A percentile compares a stretch with the other conserved stretches of the same genome.
phyloP scores from a whole-genome alignment of 306 rosid genomes.

The Urtica urens region DNA sequence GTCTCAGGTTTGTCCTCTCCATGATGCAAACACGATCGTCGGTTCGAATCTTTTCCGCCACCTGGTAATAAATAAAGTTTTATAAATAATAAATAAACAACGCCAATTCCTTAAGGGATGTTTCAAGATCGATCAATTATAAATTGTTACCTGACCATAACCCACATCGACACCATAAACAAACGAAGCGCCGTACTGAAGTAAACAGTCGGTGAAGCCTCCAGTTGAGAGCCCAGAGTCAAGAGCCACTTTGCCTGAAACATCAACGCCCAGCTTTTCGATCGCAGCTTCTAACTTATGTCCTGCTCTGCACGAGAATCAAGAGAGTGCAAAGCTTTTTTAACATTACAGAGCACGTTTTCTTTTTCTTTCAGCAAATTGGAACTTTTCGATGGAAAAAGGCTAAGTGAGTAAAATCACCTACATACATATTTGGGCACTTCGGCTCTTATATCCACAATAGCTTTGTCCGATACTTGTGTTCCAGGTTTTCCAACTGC shows the following conservation, averaged over 20 bases:
- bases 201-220: constrained; percentile 91
- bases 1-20: constrained; percentile 81
- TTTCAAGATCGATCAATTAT: neutral
- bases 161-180: constrained; percentile 95
- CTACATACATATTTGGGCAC: constrained; percentile 98
- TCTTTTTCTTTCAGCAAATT: neutral
- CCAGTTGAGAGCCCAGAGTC: constrained; percentile 95
- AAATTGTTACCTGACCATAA: constrained; percentile 87
- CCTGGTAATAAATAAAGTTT: constrained; percentile 52
- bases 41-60: constrained; percentile 70
- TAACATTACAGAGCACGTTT: too few relatives aligned
- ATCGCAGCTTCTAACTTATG: constrained; percentile 90
- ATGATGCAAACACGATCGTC: constrained; percentile 76
- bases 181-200: constrained; percentile 81
- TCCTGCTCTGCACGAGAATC: constrained; percentile 55
- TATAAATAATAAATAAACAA: too few relatives aligned
- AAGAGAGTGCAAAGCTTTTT: neutral
- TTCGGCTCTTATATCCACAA: constrained; percentile 72
- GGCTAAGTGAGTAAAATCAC: constrained; percentile 41
- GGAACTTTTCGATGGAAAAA: neutral
- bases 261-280: constrained; percentile 62
- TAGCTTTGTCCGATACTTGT: constrained; percentile 66
- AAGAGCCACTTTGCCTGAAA: constrained; percentile 74
- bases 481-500: constrained; percentile 72
- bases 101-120: constrained; percentile 2